Evolutionary conservation across 192 early-diverging fungal genomes (phyloP).

Genomic region (Coemansia sp.): DNA sequence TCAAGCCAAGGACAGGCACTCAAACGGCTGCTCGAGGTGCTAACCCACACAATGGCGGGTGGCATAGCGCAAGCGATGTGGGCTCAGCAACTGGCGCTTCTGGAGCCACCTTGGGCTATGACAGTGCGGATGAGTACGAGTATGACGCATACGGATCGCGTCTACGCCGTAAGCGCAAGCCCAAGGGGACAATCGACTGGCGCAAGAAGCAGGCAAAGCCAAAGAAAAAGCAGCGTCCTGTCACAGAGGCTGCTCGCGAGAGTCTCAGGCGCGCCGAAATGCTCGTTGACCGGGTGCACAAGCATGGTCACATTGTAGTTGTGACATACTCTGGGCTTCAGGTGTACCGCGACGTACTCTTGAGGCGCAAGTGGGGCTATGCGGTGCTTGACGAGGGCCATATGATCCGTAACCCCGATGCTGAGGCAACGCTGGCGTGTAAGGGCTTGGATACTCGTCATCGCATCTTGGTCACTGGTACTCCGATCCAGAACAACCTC

Average conservation of each 20-base stretch:
- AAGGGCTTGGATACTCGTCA: conserved; percentile 75
- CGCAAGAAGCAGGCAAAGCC: conserved; percentile 24
- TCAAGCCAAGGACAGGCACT: conserved; percentile 9
- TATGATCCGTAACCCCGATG: conserved; percentile 94
- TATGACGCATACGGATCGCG: conserved; percentile 54
- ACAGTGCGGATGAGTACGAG: conserved; percentile 53
- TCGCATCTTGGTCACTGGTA: conserved; percentile 75
- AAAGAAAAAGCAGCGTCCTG: conserved; percentile 12
- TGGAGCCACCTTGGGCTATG: conserved; percentile 9
- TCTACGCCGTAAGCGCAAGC: conserved; percentile 48
- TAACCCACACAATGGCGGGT: background rate
- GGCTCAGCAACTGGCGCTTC: background rate
- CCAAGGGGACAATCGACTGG: conserved; percentile 42
- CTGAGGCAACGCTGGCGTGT: conserved; percentile 74
- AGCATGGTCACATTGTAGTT: conserved; percentile 75
- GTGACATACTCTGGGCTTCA: conserved; percentile 87
- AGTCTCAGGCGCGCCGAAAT: conserved; percentile 25
- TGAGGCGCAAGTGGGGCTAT: conserved; percentile 83
- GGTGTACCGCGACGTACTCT: conserved; percentile 66
- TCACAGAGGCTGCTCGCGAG: conserved; percentile 19
- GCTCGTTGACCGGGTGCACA: conserved; percentile 38
- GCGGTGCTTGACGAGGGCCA: conserved; percentile 95
- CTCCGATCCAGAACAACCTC: conserved; percentile 81
- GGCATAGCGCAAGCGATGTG: background rate
- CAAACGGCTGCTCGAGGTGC: conserved; percentile 14